These are phyloP conservation scores for Solanum hybrid DNA, from an alignment of 305 asterid species.

Conservation along the genomic window DNA sequence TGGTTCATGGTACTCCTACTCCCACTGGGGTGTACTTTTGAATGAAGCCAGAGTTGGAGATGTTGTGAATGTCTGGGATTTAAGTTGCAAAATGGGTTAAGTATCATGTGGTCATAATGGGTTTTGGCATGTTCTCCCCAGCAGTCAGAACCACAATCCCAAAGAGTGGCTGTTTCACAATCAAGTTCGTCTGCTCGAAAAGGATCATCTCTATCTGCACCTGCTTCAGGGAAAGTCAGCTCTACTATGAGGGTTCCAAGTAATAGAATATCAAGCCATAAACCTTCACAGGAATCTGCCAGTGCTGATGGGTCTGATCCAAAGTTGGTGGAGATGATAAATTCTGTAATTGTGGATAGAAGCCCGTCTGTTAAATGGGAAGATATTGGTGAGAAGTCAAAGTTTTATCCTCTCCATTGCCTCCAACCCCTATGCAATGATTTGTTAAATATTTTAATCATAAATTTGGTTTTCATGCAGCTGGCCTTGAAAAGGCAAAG, in stretches of 20 bases:
- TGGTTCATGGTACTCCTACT: not conserved
- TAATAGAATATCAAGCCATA: constrained; percentile 24
- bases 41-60: not conserved
- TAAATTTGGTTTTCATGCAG: constrained; percentile 28
- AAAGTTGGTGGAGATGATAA: constrained; percentile 84
- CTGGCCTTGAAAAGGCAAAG: constrained; percentile 98
- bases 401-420: constrained; percentile 1
- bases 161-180: constrained; percentile 28
- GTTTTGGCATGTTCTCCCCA: constrained; percentile 21
- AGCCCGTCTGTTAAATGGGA: constrained; percentile 99
- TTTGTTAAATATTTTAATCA: not conserved
- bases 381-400: constrained; percentile 72
- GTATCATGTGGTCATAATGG: not conserved
- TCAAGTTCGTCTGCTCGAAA: constrained; percentile 43
- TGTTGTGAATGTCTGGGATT: not conserved
- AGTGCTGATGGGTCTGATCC: constrained; percentile 55
- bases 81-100: not conserved
- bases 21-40: not conserved
- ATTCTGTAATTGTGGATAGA: constrained; percentile 74
- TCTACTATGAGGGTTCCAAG: constrained; percentile 31
- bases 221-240: constrained; percentile 22
- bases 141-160: constrained; percentile 44
- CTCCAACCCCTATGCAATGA: not conserved
- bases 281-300: constrained; percentile 36
- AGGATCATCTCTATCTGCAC: constrained; percentile 33